Evolutionary conservation across 768 basidiomycete species (phyloP), one percentile per base, ranked within the genome.

Genomic region (Agaricus bisporus): DNA sequence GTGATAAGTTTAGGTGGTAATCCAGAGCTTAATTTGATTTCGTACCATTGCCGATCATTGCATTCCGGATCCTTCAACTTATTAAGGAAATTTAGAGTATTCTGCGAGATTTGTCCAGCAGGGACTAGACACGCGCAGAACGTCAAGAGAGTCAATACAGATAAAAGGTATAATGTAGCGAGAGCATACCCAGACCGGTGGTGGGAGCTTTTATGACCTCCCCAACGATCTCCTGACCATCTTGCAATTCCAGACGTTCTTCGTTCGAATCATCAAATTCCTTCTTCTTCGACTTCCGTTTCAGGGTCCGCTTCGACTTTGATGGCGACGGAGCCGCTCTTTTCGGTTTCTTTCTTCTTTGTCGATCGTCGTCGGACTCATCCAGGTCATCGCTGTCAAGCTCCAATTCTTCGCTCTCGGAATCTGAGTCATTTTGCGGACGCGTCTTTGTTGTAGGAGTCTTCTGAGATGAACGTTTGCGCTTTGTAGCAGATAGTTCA

Each of bases 1-100:
- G 25, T 4, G 41, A 54, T 28, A 48, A 55, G 8, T 11, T 32
- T 32, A 11, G 36, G 17, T 42, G 20, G 28, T 26, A 15, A 29
- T 44, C 41, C 37, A 1, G 50, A 7, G 4, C 17, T 14, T 17
- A 15, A 25, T 4, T 28, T 3, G 46, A 0, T 12, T 20, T 59
- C 64, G 17, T 52, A 90, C 92, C 91, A 91, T 70, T 85, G 78
- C 3, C 92, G 78, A 64, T 97, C 88, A 57, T 98, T 94, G 62
- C 83, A 84, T 41, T 81, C 76, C 1, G 91, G 86, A 54, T 89
- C 80, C 62, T 77, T 77, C 38, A 97, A 72, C 22, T 85, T 74
- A 7, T 59, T 69, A 51, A 95, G 66, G 64, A 97, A 97, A 61
- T 90, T 71, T 35, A 98, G 67, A 3, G 88, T 91, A 59, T 97